Percentiles rank a stretch among this genome's conserved stretches.
These are phyloP conservation scores for Coelastrella sp. DNA, from an alignment of 139 green algal genomes.

Conservation along the genomic window DNA sequence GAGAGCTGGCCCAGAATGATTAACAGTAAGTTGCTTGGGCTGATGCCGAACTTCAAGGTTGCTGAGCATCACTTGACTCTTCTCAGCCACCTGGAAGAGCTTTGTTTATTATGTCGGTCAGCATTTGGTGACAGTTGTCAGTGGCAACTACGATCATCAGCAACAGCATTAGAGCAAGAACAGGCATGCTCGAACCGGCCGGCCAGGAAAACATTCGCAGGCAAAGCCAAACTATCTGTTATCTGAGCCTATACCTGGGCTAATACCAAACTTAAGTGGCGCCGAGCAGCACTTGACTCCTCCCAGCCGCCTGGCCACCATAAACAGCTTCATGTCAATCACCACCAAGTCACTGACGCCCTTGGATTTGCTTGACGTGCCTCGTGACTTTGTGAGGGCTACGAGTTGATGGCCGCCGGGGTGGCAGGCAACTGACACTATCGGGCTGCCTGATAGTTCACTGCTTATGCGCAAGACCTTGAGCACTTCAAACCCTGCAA, in stretches of 20 bases:
- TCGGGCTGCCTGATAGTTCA: slow-evolving; percentile 49
- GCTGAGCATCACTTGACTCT: neutral
- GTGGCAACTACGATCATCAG: neutral
- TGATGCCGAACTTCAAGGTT: neutral
- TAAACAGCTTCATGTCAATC: slow-evolving; percentile 54
- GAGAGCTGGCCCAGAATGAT: no score
- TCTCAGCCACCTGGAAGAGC: neutral
- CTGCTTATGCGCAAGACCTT: slow-evolving; percentile 19
- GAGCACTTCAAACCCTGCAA: neutral
- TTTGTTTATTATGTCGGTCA: neutral
- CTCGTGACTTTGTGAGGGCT: neutral
- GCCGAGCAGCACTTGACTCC: slow-evolving; percentile 42
- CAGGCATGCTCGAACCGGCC: neutral
- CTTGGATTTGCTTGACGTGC: neutral
- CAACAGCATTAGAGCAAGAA: neutral
- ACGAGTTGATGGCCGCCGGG: slow-evolving; percentile 48
- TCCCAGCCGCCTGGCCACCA: slow-evolving; percentile 33
- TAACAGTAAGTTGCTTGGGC: no score
- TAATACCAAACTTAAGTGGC: slow-evolving; percentile 55
- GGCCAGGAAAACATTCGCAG: neutral
- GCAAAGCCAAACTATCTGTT: neutral
- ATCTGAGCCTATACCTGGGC: slow-evolving; percentile 44
- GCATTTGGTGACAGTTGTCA: neutral
- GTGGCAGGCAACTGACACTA: slow-evolving; percentile 40
- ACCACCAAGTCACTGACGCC: slow-evolving; percentile 41